Base-by-base conservation (phyloP, 306 rosid species). In the Vachellia collinsii region DNA sequence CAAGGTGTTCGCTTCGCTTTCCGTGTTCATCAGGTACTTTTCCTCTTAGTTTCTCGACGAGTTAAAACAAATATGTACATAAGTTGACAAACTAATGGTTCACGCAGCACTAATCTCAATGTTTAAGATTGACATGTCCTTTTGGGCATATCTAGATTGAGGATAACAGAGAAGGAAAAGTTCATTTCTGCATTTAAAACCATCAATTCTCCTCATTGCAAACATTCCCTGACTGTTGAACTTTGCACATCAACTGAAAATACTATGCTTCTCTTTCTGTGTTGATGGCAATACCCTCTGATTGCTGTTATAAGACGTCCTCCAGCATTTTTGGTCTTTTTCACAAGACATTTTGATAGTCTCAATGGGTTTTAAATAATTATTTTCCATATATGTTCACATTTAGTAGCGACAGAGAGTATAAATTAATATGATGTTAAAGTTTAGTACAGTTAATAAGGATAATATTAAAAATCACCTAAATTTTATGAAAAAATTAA, bases 1-100 rank as follows among this genome's bases (percentile, higher is more conserved):
- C 98, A 93, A 82, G 98, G 98, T 36, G 97, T 93, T 29, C 97
- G 93, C 23, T 93, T 93, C 41, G 98, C 98, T 59, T 93, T 93
- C 86, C 92, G 94, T 17, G 93, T 91, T 82, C 98, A 93, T 89
- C 98, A 93, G 97, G 97, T 91, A 90, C 44, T 22, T 43, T 41
- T 37, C 48, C 64, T 48, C 74, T 41, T 63, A 53, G 44, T 8
- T 38, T 37, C 22, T 22, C 11, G 11, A 22, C 8, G 3, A 41
- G 29, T 41, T 8, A n/a, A 29, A 68, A n/a, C 3, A 62, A 6
- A 14, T 2, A 63, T 34, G 41, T 29, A 1, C n/a, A 2, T 34
- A 2, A 29, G 20, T 36, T 29, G 14, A 41, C 14, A 10, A 67
- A 14, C 72, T 67, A 19, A 67, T 9, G 41, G 51, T 6, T 68